These are phyloP conservation scores for Lentinus brumalis DNA, from an alignment of 768 basidiomycete species.

Conservation along the genomic window DNA sequence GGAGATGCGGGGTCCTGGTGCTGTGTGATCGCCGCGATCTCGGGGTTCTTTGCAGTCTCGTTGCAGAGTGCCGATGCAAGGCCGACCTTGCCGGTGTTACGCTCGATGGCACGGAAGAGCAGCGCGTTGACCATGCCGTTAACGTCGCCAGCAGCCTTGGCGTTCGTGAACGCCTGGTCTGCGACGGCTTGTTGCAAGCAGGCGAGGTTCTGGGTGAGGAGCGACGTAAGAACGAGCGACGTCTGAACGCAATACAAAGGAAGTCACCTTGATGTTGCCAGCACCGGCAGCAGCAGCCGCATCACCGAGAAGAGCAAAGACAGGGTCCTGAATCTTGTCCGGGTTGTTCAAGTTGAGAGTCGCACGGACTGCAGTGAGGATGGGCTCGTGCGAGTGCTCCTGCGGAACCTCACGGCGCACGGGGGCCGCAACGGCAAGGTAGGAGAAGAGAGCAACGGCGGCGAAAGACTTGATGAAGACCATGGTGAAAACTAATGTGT, in stretches of 20 bases:
- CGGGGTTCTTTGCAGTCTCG: constrained; percentile 58
- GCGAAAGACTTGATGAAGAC: constrained; percentile 39
- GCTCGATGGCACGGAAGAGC: constrained; percentile 65
- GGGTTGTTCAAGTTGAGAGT: constrained; percentile 60
- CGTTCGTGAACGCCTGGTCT: constrained; percentile 74
- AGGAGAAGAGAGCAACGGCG: constrained; percentile 39
- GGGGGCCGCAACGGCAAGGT: constrained; percentile 42
- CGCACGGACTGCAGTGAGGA: constrained; percentile 52
- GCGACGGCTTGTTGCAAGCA: constrained; percentile 69
- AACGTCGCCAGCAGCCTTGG: constrained; percentile 61
- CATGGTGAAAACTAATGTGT: constrained; percentile 32
- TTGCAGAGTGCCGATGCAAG: constrained; percentile 50
- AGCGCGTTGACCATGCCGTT: constrained; percentile 58
- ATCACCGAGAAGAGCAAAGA: constrained; percentile 65
- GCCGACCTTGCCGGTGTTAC: constrained; percentile 63
- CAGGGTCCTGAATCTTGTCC: constrained; percentile 56
- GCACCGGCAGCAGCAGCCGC: constrained; percentile 59
- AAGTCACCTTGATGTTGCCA: constrained; percentile 54
- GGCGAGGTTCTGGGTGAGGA: constrained; percentile 45
- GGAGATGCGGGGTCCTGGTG: constrained; percentile 66
- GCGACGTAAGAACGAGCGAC: background rate
- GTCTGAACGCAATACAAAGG: background rate
- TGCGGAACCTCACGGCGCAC: constrained; percentile 66
- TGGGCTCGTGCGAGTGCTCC: constrained; percentile 68
- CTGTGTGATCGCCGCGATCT: constrained; percentile 65